Evolutionary conservation across 805 yeast genomes (phyloP).

Genomic region (Starmerella potacharoeniae): DNA sequence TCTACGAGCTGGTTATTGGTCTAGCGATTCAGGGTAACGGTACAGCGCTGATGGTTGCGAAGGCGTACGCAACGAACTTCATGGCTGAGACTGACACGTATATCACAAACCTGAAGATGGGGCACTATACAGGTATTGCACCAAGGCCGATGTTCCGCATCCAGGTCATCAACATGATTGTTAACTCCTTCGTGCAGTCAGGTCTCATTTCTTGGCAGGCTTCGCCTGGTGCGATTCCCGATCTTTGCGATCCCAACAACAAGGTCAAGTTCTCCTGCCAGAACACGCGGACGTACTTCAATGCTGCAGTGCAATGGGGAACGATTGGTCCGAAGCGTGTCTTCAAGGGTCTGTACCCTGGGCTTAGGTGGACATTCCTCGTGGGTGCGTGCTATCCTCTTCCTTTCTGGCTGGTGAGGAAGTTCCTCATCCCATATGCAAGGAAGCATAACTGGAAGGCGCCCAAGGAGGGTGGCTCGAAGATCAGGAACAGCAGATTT

Average conservation of each 20-base stretch:
- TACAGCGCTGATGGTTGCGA: constrained; percentile 40
- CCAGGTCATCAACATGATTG: constrained; percentile 29
- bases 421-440: constrained; percentile 21
- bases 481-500: constrained; percentile 14
- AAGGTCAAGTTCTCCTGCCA: constrained; percentile 30
- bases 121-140: constrained; percentile 48
- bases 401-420: constrained; percentile 16
- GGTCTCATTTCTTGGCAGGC: constrained; percentile 29
- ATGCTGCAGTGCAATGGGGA: constrained; percentile 37
- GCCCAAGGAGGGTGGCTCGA: not conserved
- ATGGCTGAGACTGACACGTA: constrained; percentile 53
- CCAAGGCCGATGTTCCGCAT: constrained; percentile 48
- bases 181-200: constrained; percentile 24
- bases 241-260: constrained; percentile 24
- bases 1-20: constrained; percentile 41
- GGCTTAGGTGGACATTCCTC: constrained; percentile 50
- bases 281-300: constrained; percentile 36
- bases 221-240: constrained; percentile 26
- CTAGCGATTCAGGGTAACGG: constrained; percentile 48
- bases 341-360: constrained; percentile 44
- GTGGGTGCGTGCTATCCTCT: constrained; percentile 35
- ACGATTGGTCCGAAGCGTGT: constrained; percentile 37
- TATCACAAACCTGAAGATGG: constrained; percentile 43
- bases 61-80: constrained; percentile 46
- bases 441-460: constrained; percentile 8